Base-by-base conservation (phyloP, 192 early-diverging fungal species). In the Mortierella claussenii region DNA sequence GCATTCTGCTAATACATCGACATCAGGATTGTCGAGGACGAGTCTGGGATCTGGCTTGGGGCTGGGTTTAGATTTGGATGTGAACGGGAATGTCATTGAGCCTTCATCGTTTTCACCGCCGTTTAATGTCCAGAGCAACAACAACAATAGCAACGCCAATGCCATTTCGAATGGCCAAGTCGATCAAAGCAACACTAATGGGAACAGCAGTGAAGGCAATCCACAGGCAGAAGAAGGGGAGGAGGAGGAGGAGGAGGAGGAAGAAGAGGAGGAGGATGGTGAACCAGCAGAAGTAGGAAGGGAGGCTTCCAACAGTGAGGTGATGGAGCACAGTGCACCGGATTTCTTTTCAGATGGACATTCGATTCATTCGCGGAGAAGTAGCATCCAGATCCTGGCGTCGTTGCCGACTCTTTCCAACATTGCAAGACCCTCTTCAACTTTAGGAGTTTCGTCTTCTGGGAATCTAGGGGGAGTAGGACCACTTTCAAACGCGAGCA, bases 271-370 rank as follows among this genome's bases (percentile, higher is more conserved):
- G 4, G 23, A 55, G 44, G 62, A 75, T 37, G 73, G 66, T 1
- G 64, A 33, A 21, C 24, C 67, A 36, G 56, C 67, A 26, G 73
- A 76, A 17, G 64, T 60, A 36, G 73, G 73, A 5, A 33, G 73
- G 0, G 73, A 76, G 23, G 73, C 73, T 4, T 59, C 73, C 0
- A 54, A 43, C 6, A 56, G 64, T 34, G 73, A 76, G 18, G 64
- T 76, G 53, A 76, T 76, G 73, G 73, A 76, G 28, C 65, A 67
- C 20, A 76, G 73, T 34, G 73, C 59, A 0, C 58, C 53, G 0
- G 73, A 76, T 40, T 40, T 40, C 23, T 76, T 76, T 32, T 36
- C 45, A 31, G 73, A 76, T 11, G 73, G 64, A 30, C 53, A 55
- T 17, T 44, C 73, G 17, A 56, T 76, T n/a, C 73, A 76, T 37